These are phyloP conservation scores for Platanus orientalis DNA, from an alignment of 164 flowering plant genomes.

Conservation along the genomic window DNA sequence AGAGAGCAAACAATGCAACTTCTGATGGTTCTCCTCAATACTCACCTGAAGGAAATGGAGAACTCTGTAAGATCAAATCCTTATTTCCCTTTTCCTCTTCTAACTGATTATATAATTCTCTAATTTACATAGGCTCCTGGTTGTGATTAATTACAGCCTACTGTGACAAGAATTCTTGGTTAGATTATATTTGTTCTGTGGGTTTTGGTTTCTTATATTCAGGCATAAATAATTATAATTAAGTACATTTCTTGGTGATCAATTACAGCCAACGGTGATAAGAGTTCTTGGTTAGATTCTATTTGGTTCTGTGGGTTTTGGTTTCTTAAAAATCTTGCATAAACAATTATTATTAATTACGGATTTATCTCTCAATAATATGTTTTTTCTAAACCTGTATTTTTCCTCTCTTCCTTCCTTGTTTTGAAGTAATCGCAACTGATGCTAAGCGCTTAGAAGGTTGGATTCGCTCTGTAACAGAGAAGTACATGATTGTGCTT, in stretches of 20 bases:
- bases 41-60: conserved; percentile 28
- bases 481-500: conserved; percentile 36
- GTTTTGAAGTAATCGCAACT: conserved; percentile 25
- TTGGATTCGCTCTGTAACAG: conserved; percentile 55
- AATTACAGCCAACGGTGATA: neutral
- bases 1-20: conserved; percentile 1
- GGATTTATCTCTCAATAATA: neutral
- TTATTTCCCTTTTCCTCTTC: conserved; percentile 3
- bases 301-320: neutral
- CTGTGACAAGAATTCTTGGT: neutral
- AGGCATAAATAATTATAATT: too few relatives aligned
- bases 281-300: neutral
- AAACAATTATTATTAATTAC: neutral
- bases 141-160: neutral
- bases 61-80: conserved; percentile 38
- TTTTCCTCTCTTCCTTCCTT: conserved; percentile 9
- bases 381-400: neutral
- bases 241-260: neutral
- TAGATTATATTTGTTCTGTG: neutral
- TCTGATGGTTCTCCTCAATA: conserved; percentile 17
- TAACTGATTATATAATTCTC: neutral
- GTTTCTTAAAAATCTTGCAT: neutral
- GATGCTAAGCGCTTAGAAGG: conserved; percentile 46
- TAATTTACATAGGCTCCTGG: neutral
- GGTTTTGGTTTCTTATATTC: too few relatives aligned